Conservation (phyloP, 164 flowering plant species). For the Vitis rupestris region DNA sequence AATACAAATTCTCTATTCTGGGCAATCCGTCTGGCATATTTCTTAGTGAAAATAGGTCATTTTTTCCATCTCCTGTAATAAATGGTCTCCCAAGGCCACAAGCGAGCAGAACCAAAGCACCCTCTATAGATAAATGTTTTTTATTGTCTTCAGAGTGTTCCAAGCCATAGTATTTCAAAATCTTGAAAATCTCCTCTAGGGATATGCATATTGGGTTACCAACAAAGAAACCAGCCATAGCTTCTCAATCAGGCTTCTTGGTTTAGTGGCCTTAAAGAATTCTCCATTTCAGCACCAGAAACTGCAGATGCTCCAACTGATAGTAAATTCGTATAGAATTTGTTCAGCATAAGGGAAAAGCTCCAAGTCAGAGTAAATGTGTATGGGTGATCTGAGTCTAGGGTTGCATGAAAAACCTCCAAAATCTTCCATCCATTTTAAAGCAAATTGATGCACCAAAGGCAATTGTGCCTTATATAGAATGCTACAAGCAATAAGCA, state of each 20-base stretch:
- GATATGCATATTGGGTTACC: slow-evolving; percentile 28
- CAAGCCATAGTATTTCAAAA: slow-evolving; percentile 45
- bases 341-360: slow-evolving; percentile 81
- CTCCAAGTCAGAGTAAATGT: slow-evolving; percentile 69
- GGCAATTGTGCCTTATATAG: slow-evolving; percentile 89
- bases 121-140: slow-evolving; percentile 23
- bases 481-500: slow-evolving; percentile 97
- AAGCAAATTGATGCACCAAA: slow-evolving; percentile 78
- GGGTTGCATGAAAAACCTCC: slow-evolving; percentile 86
- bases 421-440: slow-evolving; percentile 99
- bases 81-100: slow-evolving; percentile 64
- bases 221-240: slow-evolving; percentile 6
- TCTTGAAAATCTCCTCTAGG: slow-evolving; percentile 39
- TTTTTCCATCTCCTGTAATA: slow-evolving; percentile 51
- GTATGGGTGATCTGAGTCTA: slow-evolving; percentile 69
- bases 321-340: slow-evolving; percentile 77
- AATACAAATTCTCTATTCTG: slow-evolving; percentile 57
- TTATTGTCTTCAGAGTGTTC: slow-evolving; percentile 32
- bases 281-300: slow-evolving; percentile 85
- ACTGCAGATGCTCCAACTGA: slow-evolving; percentile 94
- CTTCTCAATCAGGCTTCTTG: slow-evolving; percentile 12
- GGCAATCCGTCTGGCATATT: slow-evolving; percentile 47
- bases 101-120: slow-evolving; percentile 54
- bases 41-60: slow-evolving; percentile 47
- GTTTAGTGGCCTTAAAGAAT: slow-evolving; percentile 70